Conservation (phyloP, 2,329 filamentous ascomycete genomes). For the Geosmithia flava region DNA sequence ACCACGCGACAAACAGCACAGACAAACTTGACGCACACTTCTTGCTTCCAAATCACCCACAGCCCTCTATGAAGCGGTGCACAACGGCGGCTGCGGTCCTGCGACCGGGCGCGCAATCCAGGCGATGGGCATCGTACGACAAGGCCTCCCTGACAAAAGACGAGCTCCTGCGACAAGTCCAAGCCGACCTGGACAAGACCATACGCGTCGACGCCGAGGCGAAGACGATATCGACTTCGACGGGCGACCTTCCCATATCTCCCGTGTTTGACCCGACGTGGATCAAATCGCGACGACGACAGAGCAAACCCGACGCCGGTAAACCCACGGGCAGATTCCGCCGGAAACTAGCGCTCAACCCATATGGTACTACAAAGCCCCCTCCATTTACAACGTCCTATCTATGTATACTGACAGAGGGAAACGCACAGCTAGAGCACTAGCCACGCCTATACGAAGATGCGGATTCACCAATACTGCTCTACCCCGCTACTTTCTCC, state of each 20-base stretch:
- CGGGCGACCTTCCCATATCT: slow-evolving; percentile 37
- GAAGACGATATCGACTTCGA: slow-evolving; percentile 31
- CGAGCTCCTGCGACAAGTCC: slow-evolving; percentile 16
- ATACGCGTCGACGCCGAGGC: slow-evolving; percentile 21
- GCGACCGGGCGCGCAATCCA: slow-evolving; percentile 5
- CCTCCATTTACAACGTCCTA: neutral
- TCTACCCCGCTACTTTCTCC: slow-evolving; percentile 51
- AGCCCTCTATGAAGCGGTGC: slow-evolving; percentile 14
- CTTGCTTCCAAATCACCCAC: neutral
- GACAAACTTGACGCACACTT: no score
- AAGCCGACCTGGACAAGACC: slow-evolving; percentile 17
- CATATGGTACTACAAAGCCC: slow-evolving; percentile 40
- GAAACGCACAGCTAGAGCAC: slow-evolving; percentile 37
- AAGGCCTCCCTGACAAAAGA: slow-evolving; percentile 13
- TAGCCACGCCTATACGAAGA: slow-evolving; percentile 46
- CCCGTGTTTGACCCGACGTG: slow-evolving; percentile 40
- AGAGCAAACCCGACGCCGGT: slow-evolving; percentile 22
- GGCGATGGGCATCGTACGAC: slow-evolving; percentile 20
- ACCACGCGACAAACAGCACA: no score
- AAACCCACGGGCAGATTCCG: slow-evolving; percentile 34
- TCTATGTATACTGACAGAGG: neutral
- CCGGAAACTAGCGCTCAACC: slow-evolving; percentile 44
- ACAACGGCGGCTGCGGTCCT: slow-evolving; percentile 1
- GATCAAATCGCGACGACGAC: slow-evolving; percentile 29
- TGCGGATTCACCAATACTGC: slow-evolving; percentile 34